Percentiles rank a stretch among this genome's conserved stretches.
These are phyloP conservation scores for Hordeum vulgare DNA, from an alignment of 176 grass and related monocot genomes.

Conservation along the genomic window MorexV3_pseudomolecules_assembly NC_058518.1:5920169-5920668, in stretches of 20 bases:
- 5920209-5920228: conserved; percentile 2
- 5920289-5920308: not conserved
- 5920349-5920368: not conserved
- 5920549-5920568: no score
- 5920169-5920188: no score
- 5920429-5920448: not conserved
- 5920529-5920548: no score
- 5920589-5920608: no score
- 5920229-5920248: conserved; percentile 29
- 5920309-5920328: no score
- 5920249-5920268: conserved; percentile 36
- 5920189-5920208: no score
- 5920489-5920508: conserved; percentile 33
- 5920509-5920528: not conserved
- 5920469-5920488: conserved; percentile 55
- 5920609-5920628: no score
- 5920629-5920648: no score
- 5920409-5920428: conserved; percentile 26
- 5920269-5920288: conserved; percentile 20
- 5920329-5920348: not conserved
- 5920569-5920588: no score
- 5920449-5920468: conserved; percentile 33
- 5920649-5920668: no score
- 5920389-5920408: conserved; percentile 32
- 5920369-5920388: conserved; percentile 21